Base-by-base conservation (phyloP, 768 basidiomycete genomes). In the Tulasnella sp. region DNA sequence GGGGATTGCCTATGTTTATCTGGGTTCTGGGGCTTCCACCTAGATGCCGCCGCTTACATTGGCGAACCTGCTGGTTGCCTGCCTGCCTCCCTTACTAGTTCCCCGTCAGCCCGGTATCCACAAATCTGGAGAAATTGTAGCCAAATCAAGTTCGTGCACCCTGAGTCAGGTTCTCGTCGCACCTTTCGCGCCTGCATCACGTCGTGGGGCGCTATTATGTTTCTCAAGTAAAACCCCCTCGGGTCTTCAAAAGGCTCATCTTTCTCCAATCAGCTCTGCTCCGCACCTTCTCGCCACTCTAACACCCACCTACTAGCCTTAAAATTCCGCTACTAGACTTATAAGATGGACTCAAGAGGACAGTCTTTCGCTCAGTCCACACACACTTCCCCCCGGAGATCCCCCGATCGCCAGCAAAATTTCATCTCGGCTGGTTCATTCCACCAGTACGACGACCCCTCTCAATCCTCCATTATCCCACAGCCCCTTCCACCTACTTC, bases 351-450 rank as follows among this genome's bases (percentile, higher is more conserved):
- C 76, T 58, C 76, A 56, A 40, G 76, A 62, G 76, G 76, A n/a
- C 58, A 77, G 12, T 52, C 52, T 31, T 77, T 58, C 76, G 42
- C 44, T 48, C 44, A 40, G 73, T n/a, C 56, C 14, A 27, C 76
- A 4, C 76, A 62, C 76, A 62, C 36, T 18, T 39, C 48, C 31
- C 62, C 58, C 40, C 52, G 58, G 48, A 58, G 76, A 24, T 77
- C 76, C 58, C 76, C 76, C 42, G 76, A 77, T 77, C 76, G 76
- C 31, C 62, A 68, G 58, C 76, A 77, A 77, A 58, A 40, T 62
- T 77, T 77, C 76, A 77, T 77, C 58, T 77, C 76, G 38, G n/a
- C 38, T 44, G 76, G 58, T 71, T 71, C 76, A 77, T 77, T 68
- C 62, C 62, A 38, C 58, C 76, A 71, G 39, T 52, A 36, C 31